Evolutionary conservation across 1,284 basidiomycete species (phyloP).

Genomic region (Fomes fomentarius): DNA sequence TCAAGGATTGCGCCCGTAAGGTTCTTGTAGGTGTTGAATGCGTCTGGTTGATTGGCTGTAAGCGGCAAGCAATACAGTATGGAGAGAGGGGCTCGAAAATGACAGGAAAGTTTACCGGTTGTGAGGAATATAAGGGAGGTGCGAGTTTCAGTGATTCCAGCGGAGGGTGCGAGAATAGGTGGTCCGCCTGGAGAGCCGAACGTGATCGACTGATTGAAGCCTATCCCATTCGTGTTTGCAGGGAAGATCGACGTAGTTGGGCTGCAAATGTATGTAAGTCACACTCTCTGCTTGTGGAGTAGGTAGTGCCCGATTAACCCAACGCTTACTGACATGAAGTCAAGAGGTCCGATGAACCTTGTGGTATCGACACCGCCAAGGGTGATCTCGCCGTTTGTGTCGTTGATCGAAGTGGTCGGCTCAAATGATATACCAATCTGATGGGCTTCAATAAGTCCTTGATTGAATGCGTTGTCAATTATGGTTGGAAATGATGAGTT

Average conservation of each 20-base stretch:
- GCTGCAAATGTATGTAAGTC: constrained; percentile 2
- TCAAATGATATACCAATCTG: constrained; percentile 3
- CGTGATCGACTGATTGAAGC: constrained; percentile 29
- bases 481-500: constrained; percentile 18
- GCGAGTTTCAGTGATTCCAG: constrained; percentile 35
- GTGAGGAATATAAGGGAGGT: constrained; percentile 40
- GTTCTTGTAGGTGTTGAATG: constrained; percentile 16
- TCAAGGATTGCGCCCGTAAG: constrained; percentile 27
- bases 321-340: background rate
- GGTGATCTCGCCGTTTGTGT: constrained; percentile 2
- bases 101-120: constrained; percentile 31
- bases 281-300: too few species aligned
- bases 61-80: background rate
- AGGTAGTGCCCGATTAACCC: too few species aligned
- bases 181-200: constrained; percentile 27
- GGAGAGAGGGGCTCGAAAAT: background rate
- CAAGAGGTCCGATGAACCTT: background rate
- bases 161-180: constrained; percentile 23
- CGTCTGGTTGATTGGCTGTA: background rate
- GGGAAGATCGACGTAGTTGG: constrained; percentile 35
- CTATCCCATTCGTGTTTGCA: constrained; percentile 36
- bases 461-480: constrained; percentile 49
- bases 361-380: background rate
- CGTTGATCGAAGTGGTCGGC: background rate
- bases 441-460: constrained; percentile 18